These are phyloP conservation scores for Phytophthora foliorum DNA, from an alignment of 352 stramenopile genomes.

Conservation along the genomic window DNA sequence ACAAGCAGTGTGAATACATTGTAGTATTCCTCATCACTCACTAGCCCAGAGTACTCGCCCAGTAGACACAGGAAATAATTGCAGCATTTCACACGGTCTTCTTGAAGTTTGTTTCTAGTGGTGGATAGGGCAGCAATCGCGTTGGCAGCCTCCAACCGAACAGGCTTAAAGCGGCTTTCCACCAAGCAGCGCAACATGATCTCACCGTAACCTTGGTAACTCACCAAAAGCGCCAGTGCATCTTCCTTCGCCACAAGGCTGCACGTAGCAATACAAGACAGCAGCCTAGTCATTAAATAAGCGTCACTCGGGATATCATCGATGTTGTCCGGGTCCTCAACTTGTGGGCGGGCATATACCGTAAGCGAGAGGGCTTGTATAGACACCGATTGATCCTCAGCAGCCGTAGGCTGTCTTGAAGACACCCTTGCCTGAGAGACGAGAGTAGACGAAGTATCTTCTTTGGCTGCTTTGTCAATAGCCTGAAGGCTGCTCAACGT, in stretches of 20 bases:
- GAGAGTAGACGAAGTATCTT: conserved; percentile 1
- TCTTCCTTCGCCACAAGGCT: conserved; percentile 39
- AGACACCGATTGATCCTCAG: conserved; percentile 18
- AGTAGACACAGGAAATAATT: conserved; percentile 61
- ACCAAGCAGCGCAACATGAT: conserved; percentile 62
- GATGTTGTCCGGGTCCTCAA: conserved; percentile 61
- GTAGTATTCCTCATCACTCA: conserved; percentile 70
- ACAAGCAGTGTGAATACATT: conserved; percentile 72
- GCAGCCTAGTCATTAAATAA: conserved; percentile 64
- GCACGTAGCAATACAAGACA: conserved; percentile 62
- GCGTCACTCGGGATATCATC: conserved; percentile 58
- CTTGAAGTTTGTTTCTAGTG: conserved; percentile 52
- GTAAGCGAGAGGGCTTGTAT: conserved; percentile 35
- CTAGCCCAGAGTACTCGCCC: conserved; percentile 52
- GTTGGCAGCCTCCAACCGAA: conserved; percentile 59
- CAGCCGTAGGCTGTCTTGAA: conserved; percentile 3
- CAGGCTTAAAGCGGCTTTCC: conserved; percentile 51
- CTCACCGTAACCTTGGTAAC: conserved; percentile 46
- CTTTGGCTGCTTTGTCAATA: conserved; percentile 24
- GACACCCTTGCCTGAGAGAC: neutral
- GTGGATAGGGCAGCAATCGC: conserved; percentile 54
- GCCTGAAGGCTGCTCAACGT: conserved; percentile 47
- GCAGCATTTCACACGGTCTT: conserved; percentile 57
- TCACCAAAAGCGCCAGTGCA: conserved; percentile 48
- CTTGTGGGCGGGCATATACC: conserved; percentile 44